Base-by-base conservation (phyloP, 257 asterid genomes). In the Cynanchum wilfordii region DNA sequence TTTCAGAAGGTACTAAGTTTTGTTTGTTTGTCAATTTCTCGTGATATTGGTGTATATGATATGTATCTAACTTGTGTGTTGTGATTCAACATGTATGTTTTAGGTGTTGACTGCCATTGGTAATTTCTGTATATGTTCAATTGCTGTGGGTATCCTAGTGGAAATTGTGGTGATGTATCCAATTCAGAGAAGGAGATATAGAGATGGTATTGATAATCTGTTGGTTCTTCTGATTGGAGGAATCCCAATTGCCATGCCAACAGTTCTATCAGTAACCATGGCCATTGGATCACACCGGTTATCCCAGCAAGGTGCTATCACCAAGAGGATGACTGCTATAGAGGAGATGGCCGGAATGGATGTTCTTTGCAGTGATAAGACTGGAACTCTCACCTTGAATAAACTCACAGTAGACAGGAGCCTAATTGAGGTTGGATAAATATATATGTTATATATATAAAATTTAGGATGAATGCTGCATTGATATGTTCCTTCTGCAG, bases 341-440 rank as follows among this genome's bases (percentile, higher is more conserved):
- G 96, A 90, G 66, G 96, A 90, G 69, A 84, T 90, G 96, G 96
- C 96, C 8, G 96, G 96, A 33, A 90, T 90, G 96, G 96, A 90
- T 74, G 96, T 90, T 20, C 87, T 90, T 10, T 90, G 96, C 79
- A 88, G 95, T 45, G 96, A 90, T 68, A 90, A 90, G 80, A 90
- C 96, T 3, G 96, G 96, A 66, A 90, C 96, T 36, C 87, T 90
- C 22, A 90, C 96, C 10, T 77, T 90, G 1, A 90, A 90, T 87
- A 90, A 88, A 72, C 93, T 90, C 20, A 79, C 85, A 16, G 96
- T 90, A 3, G 96, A 89, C 79, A 86, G 77, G 66, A 81, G 68
- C 59, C 64, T 89, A 13, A 69, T 89, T 2, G 94, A 89, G 92
- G 91, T 84, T 63, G 19, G 77, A 72, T 29, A 63, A 51, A 49